Conservation (phyloP, 2,329 filamentous ascomycete genomes). For the Leptographium flavum region DNA sequence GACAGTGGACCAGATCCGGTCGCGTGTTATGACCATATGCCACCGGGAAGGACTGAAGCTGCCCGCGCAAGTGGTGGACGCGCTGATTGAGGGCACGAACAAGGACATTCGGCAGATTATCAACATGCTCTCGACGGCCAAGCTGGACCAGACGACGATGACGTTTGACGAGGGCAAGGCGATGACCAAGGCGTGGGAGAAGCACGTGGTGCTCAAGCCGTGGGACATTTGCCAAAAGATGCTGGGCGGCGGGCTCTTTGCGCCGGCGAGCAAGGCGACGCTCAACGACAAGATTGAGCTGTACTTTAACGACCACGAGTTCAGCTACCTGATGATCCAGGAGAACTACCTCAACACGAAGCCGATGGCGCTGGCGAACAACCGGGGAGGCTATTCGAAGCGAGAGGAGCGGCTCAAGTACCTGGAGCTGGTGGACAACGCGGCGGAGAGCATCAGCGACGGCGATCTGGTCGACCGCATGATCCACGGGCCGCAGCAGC, state of each 20-base stretch:
- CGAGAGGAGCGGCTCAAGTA: slow-evolving; percentile 63
- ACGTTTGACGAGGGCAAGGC: slow-evolving; percentile 74
- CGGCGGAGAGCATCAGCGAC: slow-evolving; percentile 92
- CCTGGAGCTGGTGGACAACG: slow-evolving; percentile 75
- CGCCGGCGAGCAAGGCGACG: slow-evolving; percentile 66
- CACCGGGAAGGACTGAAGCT: slow-evolving; percentile 83
- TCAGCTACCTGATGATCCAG: slow-evolving; percentile 94
- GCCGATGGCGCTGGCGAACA: slow-evolving; percentile 50
- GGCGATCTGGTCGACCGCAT: slow-evolving; percentile 92
- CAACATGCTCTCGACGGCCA: slow-evolving; percentile 94
- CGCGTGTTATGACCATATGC: slow-evolving; percentile 88
- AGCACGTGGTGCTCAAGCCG: slow-evolving; percentile 88
- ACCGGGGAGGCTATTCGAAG: slow-evolving; percentile 38
- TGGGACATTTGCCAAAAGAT: slow-evolving; percentile 98
- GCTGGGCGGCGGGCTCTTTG: slow-evolving; percentile 74
- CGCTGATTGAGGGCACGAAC: slow-evolving; percentile 86
- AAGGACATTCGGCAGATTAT: slow-evolving; percentile 96
- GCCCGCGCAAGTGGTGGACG: slow-evolving; percentile 70
- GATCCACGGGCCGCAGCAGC: slow-evolving; percentile 96
- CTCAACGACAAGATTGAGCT: slow-evolving; percentile 97
- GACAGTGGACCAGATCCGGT: slow-evolving; percentile 80
- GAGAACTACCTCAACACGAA: slow-evolving; percentile 89
- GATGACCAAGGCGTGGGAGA: slow-evolving; percentile 98
- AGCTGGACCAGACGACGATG: slow-evolving; percentile 70
- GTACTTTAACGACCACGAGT: slow-evolving; percentile 98